These are phyloP conservation scores for Fraxinus floribunda DNA, from an alignment of 305 asterid species.

Conservation along the genomic window DNA sequence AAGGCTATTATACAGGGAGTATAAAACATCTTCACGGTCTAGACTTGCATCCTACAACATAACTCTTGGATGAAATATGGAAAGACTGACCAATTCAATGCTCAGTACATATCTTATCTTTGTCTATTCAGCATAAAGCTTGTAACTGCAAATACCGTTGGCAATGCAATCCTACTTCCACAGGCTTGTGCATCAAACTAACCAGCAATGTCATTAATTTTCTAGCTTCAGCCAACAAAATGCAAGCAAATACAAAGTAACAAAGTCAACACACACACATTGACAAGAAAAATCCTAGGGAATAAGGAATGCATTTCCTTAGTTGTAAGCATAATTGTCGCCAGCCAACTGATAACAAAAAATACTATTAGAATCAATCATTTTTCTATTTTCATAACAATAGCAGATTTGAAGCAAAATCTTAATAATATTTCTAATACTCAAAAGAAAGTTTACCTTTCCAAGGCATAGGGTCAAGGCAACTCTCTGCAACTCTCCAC, in stretches of 20 bases:
- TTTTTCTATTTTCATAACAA: not conserved
- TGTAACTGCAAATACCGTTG: not conserved
- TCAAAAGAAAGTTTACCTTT: conserved; percentile 51
- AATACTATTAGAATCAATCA: not conserved
- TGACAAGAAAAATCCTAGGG: not conserved
- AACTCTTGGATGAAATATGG: not conserved
- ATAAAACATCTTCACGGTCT: not conserved
- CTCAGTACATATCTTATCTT: not conserved
- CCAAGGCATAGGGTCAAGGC: conserved; percentile 93
- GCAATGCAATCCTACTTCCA: not conserved
- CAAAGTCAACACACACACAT: not conserved
- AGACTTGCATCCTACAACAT: not conserved
- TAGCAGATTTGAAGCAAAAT: not conserved
- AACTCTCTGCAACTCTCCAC: conserved; percentile 98
- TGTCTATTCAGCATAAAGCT: not conserved
- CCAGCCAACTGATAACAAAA: not conserved
- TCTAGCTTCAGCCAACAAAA: not conserved
- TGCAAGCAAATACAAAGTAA: not conserved
- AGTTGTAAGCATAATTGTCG: not conserved
- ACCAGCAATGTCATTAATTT: not conserved
- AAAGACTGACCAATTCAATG: not conserved
- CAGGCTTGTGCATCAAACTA: not conserved
- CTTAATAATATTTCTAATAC: not conserved
- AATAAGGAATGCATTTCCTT: not conserved
- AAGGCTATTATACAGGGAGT: not conserved